phyloP scores from a whole-genome alignment of 2,329 filamentous ascomycete species.

The Tolypocladium capitatum region DNA sequence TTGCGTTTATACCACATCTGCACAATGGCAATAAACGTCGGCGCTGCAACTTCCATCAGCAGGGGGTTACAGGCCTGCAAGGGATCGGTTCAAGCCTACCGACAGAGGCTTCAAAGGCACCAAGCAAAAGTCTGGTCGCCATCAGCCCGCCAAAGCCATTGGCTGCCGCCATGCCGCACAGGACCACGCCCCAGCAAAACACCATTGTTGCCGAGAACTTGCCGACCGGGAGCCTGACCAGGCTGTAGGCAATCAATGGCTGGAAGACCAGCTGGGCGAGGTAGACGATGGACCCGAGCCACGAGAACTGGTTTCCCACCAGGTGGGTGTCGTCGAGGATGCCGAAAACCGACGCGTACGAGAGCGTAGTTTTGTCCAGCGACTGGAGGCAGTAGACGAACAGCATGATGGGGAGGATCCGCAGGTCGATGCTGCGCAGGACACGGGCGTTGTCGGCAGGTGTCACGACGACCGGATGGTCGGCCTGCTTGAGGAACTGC shows the following conservation, averaged over 20 bases:
- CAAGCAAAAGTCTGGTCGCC: constrained; percentile 40
- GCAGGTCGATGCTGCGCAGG: constrained; percentile 25
- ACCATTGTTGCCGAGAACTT: constrained; percentile 47
- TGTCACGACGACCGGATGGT: constrained; percentile 17
- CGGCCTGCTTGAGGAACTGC: constrained; percentile 22
- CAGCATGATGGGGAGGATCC: constrained; percentile 33
- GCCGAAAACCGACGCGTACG: constrained; percentile 50
- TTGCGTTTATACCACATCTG: constrained; percentile 49
- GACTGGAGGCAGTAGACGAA: constrained; percentile 50
- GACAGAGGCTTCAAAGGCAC: constrained; percentile 37
- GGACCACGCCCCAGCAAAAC: constrained; percentile 38
- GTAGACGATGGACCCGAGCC: constrained; percentile 48
- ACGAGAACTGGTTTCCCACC: constrained; percentile 42
- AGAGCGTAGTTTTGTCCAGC: constrained; percentile 48
- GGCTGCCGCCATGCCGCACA: constrained; percentile 38
- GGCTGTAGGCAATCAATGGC: constrained; percentile 38
- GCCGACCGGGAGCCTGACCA: constrained; percentile 47
- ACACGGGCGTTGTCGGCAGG: constrained; percentile 20
- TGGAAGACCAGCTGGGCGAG: constrained; percentile 46
- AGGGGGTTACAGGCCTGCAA: not conserved
- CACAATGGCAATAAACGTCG: constrained; percentile 43
- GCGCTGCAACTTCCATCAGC: constrained; percentile 8
- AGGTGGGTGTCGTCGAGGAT: constrained; percentile 45
- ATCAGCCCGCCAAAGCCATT: constrained; percentile 34
- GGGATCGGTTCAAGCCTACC: constrained; percentile 2